Evolutionary conservation across 345 rosid genomes (phyloP), one percentile per base, ranked within the genome.

Genomic region (Populus nigra): DNA sequence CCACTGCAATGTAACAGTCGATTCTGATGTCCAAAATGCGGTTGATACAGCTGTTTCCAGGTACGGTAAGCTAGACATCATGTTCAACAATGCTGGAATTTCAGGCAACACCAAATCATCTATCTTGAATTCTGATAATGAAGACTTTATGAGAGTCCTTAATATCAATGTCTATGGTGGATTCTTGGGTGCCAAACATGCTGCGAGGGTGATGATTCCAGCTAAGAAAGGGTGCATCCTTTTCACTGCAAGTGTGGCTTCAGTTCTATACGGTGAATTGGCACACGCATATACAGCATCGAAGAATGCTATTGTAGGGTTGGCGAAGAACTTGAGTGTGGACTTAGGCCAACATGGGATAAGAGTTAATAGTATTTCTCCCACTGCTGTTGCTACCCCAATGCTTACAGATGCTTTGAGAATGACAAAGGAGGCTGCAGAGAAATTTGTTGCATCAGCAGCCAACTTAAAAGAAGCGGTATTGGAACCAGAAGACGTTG

Each of bases 41-140:
- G 82, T 86, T 1, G 84, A 86, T n/a, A 8, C 68, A 3, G 78
- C 80, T 1, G 22, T 83, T 5, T 73, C 80, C 38, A 76, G 55
- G 74, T 57, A 81, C 22, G 85, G 85, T 1, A 81, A 74, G 78
- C 86, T 86, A 8, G 86, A 83, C 39, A 76, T 82, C 41, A 78
- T 86, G 81, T 76, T 63, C 71, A 82, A 69, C 75, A 84, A 82
- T 27, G 85, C 85, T 2, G 83, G 83, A 31, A 76, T 70, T 20
- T 1, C 31, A 4, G 79, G 83, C 16, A 22, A 31, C 20, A 2
- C 5, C 3, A 43, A 76, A 17, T 20, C 49, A 1, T 31, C 41
- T 25, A 57, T 39, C 47, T 53, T 69, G 17, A 73, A 15, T 1
- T 25, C 55, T 0, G 75, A 77, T 5, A 69, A 70, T 16, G 79